Conservation (phyloP, 371 early-diverging fungal genomes). For the Syncephalastrum racemosum region DNA sequence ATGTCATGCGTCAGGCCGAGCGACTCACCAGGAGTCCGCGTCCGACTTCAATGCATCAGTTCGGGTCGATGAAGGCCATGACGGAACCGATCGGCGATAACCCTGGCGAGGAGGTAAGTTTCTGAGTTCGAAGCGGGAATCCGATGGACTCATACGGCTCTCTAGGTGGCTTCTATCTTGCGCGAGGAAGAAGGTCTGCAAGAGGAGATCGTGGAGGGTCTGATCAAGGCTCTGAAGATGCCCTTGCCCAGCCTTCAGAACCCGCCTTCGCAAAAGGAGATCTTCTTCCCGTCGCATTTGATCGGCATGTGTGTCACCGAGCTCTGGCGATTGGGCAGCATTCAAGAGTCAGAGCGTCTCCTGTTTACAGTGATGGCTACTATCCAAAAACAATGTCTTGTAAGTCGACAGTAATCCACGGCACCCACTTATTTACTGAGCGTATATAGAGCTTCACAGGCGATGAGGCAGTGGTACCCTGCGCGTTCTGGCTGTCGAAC, state of each 20-base stretch:
- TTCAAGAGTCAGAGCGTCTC: slow-evolving; percentile 77
- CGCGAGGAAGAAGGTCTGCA: slow-evolving; percentile 76
- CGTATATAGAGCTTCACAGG: slow-evolving; percentile 31
- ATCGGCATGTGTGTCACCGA: slow-evolving; percentile 82
- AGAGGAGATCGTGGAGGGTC: slow-evolving; percentile 85
- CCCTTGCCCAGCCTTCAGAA: slow-evolving; percentile 85
- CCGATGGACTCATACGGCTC: neutral
- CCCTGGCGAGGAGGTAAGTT: slow-evolving; percentile 49
- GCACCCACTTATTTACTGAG: neutral
- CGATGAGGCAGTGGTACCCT: slow-evolving; percentile 62
- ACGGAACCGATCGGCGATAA: slow-evolving; percentile 34
- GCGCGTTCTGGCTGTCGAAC: slow-evolving; percentile 92
- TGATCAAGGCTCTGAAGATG: slow-evolving; percentile 84
- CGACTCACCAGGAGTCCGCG: slow-evolving; percentile 33
- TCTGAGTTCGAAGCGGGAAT: neutral
- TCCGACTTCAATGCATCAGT: slow-evolving; percentile 42
- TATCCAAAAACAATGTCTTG: slow-evolving; percentile 74
- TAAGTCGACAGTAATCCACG: slow-evolving; percentile 17
- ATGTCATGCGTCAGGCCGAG: slow-evolving; percentile 38
- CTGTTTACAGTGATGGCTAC: slow-evolving; percentile 85
- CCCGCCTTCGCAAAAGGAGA: slow-evolving; percentile 79
- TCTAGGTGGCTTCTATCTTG: slow-evolving; percentile 51
- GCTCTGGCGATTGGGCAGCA: slow-evolving; percentile 78
- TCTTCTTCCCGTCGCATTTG: slow-evolving; percentile 92
- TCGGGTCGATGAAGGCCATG: slow-evolving; percentile 22